These are phyloP conservation scores for Monosporozyma yasuniensis DNA, from an alignment of 805 yeast species.

Conservation along the genomic window DNA sequence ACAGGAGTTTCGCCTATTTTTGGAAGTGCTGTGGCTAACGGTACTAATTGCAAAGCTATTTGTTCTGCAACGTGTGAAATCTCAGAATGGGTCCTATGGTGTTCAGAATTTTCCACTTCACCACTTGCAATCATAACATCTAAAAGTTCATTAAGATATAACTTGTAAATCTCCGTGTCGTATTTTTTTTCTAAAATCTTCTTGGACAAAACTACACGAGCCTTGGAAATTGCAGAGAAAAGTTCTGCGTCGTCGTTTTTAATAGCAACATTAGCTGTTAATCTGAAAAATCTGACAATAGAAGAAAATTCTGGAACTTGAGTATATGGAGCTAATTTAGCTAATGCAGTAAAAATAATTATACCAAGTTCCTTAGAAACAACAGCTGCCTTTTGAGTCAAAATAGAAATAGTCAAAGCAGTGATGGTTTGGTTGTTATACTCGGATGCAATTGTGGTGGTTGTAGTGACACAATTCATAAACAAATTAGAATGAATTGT, in stretches of 20 bases:
- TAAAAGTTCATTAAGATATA: slow-evolving; percentile 59
- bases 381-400: slow-evolving; percentile 61
- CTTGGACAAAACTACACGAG: slow-evolving; percentile 40
- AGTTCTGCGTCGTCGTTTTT: slow-evolving; percentile 32
- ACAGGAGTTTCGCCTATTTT: slow-evolving; percentile 39
- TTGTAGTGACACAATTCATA: slow-evolving; percentile 60
- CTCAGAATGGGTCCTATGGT: slow-evolving; percentile 69
- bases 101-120: slow-evolving; percentile 65
- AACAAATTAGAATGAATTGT: slow-evolving; percentile 26
- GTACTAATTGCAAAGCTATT: slow-evolving; percentile 54
- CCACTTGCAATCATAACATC: slow-evolving; percentile 65
- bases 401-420: slow-evolving; percentile 67
- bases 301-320: slow-evolving; percentile 59
- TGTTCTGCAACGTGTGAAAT: slow-evolving; percentile 62
- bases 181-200: slow-evolving; percentile 23
- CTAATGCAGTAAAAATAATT: slow-evolving; percentile 51
- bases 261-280: slow-evolving; percentile 38
- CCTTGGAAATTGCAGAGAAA: slow-evolving; percentile 36
- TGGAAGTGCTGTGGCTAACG: slow-evolving; percentile 72
- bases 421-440: slow-evolving; percentile 67
- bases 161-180: slow-evolving; percentile 37
- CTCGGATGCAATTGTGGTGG: slow-evolving; percentile 53
- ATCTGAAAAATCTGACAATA: slow-evolving; percentile 49
- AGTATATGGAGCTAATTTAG: slow-evolving; percentile 51
- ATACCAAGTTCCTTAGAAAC: slow-evolving; percentile 46